phyloP scores from a whole-genome alignment of 2,329 filamentous ascomycete genomes.

The Coleophoma crateriformis region DNA sequence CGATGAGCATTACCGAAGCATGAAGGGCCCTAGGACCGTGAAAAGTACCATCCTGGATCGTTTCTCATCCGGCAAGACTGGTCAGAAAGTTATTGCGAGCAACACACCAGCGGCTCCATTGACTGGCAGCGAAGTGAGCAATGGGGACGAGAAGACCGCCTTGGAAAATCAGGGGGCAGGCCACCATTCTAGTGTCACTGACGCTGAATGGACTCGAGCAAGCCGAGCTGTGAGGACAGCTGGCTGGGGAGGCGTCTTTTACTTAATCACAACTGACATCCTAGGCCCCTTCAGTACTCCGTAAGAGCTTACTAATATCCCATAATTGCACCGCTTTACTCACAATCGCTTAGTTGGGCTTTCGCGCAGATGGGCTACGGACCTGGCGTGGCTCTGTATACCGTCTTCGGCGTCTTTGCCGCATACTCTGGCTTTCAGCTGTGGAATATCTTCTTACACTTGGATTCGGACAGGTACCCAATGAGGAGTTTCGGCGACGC shows the following conservation, averaged over 20 bases:
- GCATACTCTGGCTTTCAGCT: slow-evolving; percentile 20
- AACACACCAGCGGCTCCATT: slow-evolving; percentile 1
- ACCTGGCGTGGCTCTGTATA: slow-evolving; percentile 17
- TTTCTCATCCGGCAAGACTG: slow-evolving; percentile 10
- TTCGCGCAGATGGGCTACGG: slow-evolving; percentile 21
- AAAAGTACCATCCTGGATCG: slow-evolving; percentile 14
- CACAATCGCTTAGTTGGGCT: slow-evolving; percentile 28
- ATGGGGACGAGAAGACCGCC: slow-evolving; percentile 5
- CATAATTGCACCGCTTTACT: slow-evolving; percentile 14
- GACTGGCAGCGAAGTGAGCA: slow-evolving; percentile 1
- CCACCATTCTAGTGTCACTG: slow-evolving; percentile 16
- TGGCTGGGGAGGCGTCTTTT: slow-evolving; percentile 37
- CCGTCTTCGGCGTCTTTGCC: slow-evolving; percentile 17
- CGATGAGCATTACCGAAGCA: slow-evolving; percentile 12
- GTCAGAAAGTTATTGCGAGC: slow-evolving; percentile 4
- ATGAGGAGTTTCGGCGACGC: slow-evolving; percentile 24
- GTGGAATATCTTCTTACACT: slow-evolving; percentile 15
- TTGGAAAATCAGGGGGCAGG: slow-evolving; percentile 1
- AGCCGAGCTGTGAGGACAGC: slow-evolving; percentile 40
- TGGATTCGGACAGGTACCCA: slow-evolving; percentile 19
- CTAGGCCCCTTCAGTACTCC: slow-evolving; percentile 14
- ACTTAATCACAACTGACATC: slow-evolving; percentile 19
- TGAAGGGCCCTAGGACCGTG: slow-evolving; percentile 11
- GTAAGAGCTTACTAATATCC: slow-evolving; percentile 11
- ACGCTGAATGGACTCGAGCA: slow-evolving; percentile 41